A percentile compares a stretch with the other conserved stretches of the same genome.
Evolutionary conservation across 768 basidiomycete species (phyloP).

Genomic region (Ephemerocybe angulata): DNA sequence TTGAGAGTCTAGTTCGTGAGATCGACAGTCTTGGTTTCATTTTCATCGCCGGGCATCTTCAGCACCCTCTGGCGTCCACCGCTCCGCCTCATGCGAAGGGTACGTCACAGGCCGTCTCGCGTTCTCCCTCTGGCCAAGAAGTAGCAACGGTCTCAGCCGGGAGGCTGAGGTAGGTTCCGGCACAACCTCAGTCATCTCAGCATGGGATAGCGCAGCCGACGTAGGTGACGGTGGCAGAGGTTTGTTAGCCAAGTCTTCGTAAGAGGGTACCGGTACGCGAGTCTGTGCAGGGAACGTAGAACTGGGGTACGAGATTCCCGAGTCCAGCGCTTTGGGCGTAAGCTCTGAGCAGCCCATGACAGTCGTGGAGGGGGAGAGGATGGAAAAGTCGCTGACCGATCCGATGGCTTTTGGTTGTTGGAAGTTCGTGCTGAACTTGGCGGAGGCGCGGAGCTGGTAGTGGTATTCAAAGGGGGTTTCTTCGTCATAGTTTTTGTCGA

Average conservation of each 20-base stretch:
- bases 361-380: not conserved
- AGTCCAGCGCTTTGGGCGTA: not conserved
- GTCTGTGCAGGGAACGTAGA: too few relatives aligned
- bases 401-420: constrained; percentile 10
- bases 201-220: too few relatives aligned
- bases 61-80: not conserved
- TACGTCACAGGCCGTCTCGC: not conserved
- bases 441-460: not conserved
- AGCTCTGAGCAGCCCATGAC: not conserved
- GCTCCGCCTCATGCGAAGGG: not conserved
- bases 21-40: too few relatives aligned
- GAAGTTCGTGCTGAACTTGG: not conserved
- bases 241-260: too few relatives aligned
- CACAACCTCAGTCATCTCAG: not conserved
- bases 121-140: not conserved
- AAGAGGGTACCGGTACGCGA: too few relatives aligned
- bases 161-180: not conserved
- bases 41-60: too few relatives aligned
- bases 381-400: constrained; percentile 11
- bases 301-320: too few relatives aligned
- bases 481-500: not conserved
- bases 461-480: not conserved
- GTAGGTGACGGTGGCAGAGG: too few relatives aligned
- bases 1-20: too few relatives aligned
- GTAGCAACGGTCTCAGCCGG: not conserved